Base-by-base conservation (phyloP, 2,329 filamentous ascomycete genomes). In the Stemphylium vesicarium region DNA sequence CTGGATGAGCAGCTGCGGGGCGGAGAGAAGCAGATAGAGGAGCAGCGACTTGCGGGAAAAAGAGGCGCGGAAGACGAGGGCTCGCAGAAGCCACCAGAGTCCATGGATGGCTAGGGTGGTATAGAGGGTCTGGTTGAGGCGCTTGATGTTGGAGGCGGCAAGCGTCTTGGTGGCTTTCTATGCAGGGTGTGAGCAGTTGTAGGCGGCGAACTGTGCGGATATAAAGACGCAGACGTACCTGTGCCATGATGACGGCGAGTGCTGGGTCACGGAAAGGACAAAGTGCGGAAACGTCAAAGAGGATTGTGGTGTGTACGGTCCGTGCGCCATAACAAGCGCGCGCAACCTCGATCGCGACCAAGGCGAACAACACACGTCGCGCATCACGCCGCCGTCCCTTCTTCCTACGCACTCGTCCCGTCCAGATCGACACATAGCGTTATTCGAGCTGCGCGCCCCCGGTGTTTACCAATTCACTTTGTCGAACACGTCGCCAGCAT, bases 71-170 rank as follows among this genome's bases (percentile, higher is more conserved):
- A 90, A 78, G 70, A 89, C 68, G 50, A 85, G 65, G 66, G 89
- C 82, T 75, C 90, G 86, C 56, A 89, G 83, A 46, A 92, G 71
- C 54, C 96, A 81, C 80, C 94, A 97, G 71, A 92, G 71, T 53
- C 75, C 70, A 75, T 98, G 92, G 71, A 96, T 79, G 63, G 80
- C 71, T 57, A 91, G 80, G 40, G 91, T 88, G 59, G 90, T 89
- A 50, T 91, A 80, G 75, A 96, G 94, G 22, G 95, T 91, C 71
- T 87, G 91, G 72, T 89, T 90, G 41, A 99, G 87, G 38, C 89
- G 82, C 31, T 85, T 81, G 41, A 85, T 81, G 77, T 98, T 98
- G 78, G 89, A 86, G 65, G 89, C 89, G 53, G 95, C 95, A 50
- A 88, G 83, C 37, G 83, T 81, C 63, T 82, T 83, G 60, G 79